Evolutionary conservation across 495 filamentous ascomycete species (phyloP).

Genomic region (Lasiosphaeriaceae sp.): DNA sequence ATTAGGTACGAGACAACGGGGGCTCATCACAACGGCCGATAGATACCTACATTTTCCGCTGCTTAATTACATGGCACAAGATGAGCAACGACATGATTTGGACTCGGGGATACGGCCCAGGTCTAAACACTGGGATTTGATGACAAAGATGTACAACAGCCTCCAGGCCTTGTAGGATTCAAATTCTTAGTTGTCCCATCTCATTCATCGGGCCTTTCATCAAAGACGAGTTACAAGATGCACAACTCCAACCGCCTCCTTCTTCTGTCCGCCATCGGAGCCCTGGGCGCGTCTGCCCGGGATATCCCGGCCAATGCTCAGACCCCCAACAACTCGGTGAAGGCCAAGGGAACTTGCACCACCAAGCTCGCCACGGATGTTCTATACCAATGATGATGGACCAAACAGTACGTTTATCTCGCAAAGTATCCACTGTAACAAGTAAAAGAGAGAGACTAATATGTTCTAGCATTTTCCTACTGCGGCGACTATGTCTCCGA

Average conservation of each 20-base stretch:
- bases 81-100: no score
- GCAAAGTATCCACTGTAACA: background rate
- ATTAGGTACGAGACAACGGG: no score
- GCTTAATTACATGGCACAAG: no score
- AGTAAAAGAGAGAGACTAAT: background rate
- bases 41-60: no score
- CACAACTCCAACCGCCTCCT: background rate
- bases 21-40: no score
- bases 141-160: no score
- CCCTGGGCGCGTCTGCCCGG: conserved; percentile 8
- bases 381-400: conserved; percentile 32
- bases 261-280: background rate
- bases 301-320: conserved; percentile 32
- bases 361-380: conserved; percentile 32
- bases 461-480: conserved; percentile 32
- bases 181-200: no score
- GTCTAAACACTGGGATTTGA: no score
- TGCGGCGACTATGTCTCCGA: conserved; percentile 36
- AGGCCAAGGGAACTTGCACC: conserved; percentile 30
- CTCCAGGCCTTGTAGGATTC: no score
- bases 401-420: conserved; percentile 24
- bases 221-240: no score
- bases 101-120: no score
- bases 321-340: conserved; percentile 33
- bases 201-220: no score